Base-by-base conservation (phyloP, 345 rosid species). In the Populus tremula region DNA sequence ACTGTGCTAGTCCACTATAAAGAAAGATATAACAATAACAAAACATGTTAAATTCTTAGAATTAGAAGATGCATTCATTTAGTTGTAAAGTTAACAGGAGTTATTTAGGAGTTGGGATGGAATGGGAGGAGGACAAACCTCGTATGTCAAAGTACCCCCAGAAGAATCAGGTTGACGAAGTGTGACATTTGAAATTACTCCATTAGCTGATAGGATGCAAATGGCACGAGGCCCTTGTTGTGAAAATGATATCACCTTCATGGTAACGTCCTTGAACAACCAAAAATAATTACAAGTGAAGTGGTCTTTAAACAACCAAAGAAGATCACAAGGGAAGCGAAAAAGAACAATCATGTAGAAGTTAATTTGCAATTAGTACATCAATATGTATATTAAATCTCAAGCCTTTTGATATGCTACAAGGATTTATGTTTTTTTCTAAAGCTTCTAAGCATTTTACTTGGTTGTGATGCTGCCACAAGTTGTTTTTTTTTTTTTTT, bases 171-270 rank as follows among this genome's bases (percentile, higher is more conserved):
- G 95, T 75, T 92, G 99, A n/a, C 97, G 94, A 84, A 96, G 95
- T 1, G 98, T 96, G 67, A 94, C 98, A 63, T 92, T 93, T 49
- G 99, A 96, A 78, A 96, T 90, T 20, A 91, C 90, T 39, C 99
- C 99, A 36, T 91, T 96, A 17, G 99, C 98, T 47, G 97, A 93
- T 70, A 96, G 87, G 75, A 96, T 87, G 70, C 99, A 96, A 74
- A 96, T 89, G n/a, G 97, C 87, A 71, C 98, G 90, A 77, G 99
- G 97, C 78, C 99, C 99, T 96, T 92, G 97, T 83, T 96, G 99
- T 61, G 97, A 96, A 87, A 96, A 96, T 65, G 99, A 94, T 76
- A 96, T 96, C 78, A 96, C 87, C 92, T 96, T 96, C 94, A 88
- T 94, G 2, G 95, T 94, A 31, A 96, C 93, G 70, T 96, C 99